Base-by-base conservation (phyloP, 192 early-diverging fungal genomes). In the Mortierella alpina region DNA sequence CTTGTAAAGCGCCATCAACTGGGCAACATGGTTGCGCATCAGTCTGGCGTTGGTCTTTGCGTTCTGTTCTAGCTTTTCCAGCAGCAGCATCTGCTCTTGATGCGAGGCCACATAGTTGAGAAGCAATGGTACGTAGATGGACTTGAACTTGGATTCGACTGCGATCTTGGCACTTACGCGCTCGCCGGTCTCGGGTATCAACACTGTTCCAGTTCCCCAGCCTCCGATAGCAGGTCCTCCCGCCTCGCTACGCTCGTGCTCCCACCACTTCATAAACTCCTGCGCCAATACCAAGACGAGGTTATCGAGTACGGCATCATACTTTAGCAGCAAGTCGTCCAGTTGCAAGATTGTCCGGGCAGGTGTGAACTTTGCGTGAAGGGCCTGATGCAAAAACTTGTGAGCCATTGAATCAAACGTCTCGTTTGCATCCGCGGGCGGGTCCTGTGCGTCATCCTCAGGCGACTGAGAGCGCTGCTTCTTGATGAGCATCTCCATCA, bases 371-470 rank as follows among this genome's bases (percentile, higher is more conserved):
- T 80, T 80, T 14, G 65, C 57, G 14, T 42, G 48, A 31, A 68
- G 60, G 5, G 77, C 69, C 53, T 80, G 77, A 48, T 80, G 57
- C 20, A 80, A 51, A 72, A 80, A 80, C 55, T 80, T 72, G n/a
- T 72, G 65, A 5, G 77, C 70, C 77, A 80, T 80, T 45, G 77
- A 80, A 50, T 72, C 70, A 72, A 80, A 80, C 9, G 77, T 80
- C 52, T 80, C 77, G 40, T 80, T 63, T 12, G 70, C 70, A 49
- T 80, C 77, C 31, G 77, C 77, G 6, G 77, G 70, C 8, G 53
- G 53, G 13, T 80, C 77, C 60, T 80, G 65, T 3, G 14, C 48
- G 7, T 72, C 70, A 48, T 80, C 77, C 49, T 80, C 77, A 0
- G 70, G 39, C 6, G 70, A 66, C 11, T 65, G 63, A 8, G 70